Evolutionary conservation across 169 alveolate species (phyloP).

Genomic region (Condylostoma magnum): DNA sequence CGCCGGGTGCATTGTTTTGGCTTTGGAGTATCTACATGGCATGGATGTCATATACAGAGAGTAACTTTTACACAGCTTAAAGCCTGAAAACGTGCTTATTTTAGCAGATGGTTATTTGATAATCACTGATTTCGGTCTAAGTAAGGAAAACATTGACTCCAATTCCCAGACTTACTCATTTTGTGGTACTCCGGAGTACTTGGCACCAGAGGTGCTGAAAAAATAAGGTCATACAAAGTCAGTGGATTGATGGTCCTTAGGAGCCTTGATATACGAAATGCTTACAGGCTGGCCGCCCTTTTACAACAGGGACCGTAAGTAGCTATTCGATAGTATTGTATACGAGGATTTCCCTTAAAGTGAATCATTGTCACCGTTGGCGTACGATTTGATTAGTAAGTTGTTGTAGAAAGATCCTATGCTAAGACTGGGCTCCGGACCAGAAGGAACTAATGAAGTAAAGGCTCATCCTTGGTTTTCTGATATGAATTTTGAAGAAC

Average conservation of each 20-base stretch:
- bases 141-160: constrained; percentile 63
- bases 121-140: constrained; percentile 81
- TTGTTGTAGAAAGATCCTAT: constrained; percentile 81
- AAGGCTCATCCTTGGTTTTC: constrained; percentile 36
- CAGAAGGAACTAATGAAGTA: constrained; percentile 12
- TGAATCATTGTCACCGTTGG: constrained; percentile 43
- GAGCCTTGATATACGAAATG: constrained; percentile 80
- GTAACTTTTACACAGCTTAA: constrained; percentile 38
- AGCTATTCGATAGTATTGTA: constrained; percentile 65
- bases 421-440: constrained; percentile 75
- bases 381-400: constrained; percentile 68
- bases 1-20: constrained; percentile 87
- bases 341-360: constrained; percentile 57
- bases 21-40: constrained; percentile 85
- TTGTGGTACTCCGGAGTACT: constrained; percentile 86
- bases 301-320: constrained; percentile 50
- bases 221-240: constrained; percentile 77
- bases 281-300: constrained; percentile 87
- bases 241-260: constrained; percentile 88
- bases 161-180: constrained; percentile 61
- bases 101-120: constrained; percentile 74
- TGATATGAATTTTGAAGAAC: constrained; percentile 77
- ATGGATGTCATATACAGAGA: constrained; percentile 83
- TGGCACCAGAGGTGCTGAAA: constrained; percentile 84
- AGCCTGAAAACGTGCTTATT: constrained; percentile 78